A percentile compares a stretch with the other conserved stretches of the same genome.
Evolutionary conservation across 2,329 filamentous ascomycete species (phyloP).

Genomic region (Neofusicoccum kwambonambiense): DNA sequence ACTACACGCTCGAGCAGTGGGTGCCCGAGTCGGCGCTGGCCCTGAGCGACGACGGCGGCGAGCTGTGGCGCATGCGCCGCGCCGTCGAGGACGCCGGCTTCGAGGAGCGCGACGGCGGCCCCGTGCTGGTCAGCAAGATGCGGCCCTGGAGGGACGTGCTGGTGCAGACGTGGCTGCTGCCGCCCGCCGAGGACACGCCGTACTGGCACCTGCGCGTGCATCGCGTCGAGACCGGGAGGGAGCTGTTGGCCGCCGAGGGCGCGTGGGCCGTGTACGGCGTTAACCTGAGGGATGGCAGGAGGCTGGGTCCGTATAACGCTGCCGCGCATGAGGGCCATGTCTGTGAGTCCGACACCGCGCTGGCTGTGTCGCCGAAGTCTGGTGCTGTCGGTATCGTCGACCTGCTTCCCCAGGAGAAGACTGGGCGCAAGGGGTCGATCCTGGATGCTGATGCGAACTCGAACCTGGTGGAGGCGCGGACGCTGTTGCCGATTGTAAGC

Average conservation of each 20-base stretch:
- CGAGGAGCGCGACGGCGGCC: conserved; percentile 53
- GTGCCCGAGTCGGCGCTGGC: conserved; percentile 74
- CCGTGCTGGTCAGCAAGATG: conserved; percentile 69
- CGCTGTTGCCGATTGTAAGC: conserved; percentile 68
- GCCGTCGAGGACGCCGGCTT: conserved; percentile 64
- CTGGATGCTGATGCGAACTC: conserved; percentile 78
- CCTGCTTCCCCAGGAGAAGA: conserved; percentile 42
- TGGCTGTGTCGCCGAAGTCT: conserved; percentile 47
- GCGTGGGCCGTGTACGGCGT: conserved; percentile 68
- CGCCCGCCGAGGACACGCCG: conserved; percentile 61
- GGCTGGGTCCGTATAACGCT: conserved; percentile 45
- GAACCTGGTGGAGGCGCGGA: conserved; percentile 71
- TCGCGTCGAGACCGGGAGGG: conserved; percentile 57
- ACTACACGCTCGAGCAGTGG: conserved; percentile 74
- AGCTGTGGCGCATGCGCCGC: conserved; percentile 75
- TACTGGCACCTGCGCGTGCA: conserved; percentile 69
- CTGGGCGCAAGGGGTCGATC: conserved; percentile 53
- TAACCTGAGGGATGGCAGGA: conserved; percentile 57
- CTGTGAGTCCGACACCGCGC: conserved; percentile 29
- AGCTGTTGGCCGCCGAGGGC: conserved; percentile 71
- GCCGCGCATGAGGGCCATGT: conserved; percentile 42
- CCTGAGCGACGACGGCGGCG: conserved; percentile 69
- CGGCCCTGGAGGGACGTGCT: conserved; percentile 68
- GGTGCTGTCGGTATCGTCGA: conserved; percentile 54
- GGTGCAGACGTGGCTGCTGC: conserved; percentile 64